phyloP scores from a whole-genome alignment of 2,329 filamentous ascomycete genomes.

The Incumbomyces lentus region DNA sequence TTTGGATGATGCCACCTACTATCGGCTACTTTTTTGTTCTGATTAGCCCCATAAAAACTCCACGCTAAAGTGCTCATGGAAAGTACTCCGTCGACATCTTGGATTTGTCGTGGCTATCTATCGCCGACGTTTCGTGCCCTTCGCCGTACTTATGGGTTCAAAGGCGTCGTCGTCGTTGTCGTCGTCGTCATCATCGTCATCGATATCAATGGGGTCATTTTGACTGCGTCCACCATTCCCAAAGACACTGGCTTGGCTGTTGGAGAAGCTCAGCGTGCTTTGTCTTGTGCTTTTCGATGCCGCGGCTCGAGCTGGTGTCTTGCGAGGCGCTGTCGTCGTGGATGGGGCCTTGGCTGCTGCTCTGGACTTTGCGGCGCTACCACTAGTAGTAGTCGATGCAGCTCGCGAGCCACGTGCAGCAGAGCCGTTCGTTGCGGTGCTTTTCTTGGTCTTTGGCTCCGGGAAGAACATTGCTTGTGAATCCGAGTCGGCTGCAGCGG shows the following conservation, averaged over 20 bases:
- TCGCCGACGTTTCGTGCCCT: slow-evolving; percentile 11
- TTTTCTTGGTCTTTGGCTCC: slow-evolving; percentile 9
- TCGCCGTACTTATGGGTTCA: slow-evolving; percentile 27
- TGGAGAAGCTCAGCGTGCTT: slow-evolving; percentile 32
- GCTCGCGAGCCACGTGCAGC: slow-evolving; percentile 5
- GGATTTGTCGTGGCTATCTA: not conserved
- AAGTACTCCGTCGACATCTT: too few relatives aligned
- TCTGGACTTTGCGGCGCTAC: slow-evolving; percentile 12
- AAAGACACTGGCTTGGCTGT: slow-evolving; percentile 26
- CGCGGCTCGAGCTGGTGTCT: slow-evolving; percentile 30
- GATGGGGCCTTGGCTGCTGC: slow-evolving; percentile 17
- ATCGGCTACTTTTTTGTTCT: too few relatives aligned
- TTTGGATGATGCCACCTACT: too few relatives aligned
- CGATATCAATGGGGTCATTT: slow-evolving; percentile 12
- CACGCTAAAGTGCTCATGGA: too few relatives aligned
- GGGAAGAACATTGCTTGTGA: slow-evolving; percentile 21
- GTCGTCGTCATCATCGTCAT: slow-evolving; percentile 22
- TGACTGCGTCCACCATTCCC: slow-evolving; percentile 8
- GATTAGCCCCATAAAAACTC: too few relatives aligned
- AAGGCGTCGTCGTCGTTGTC: slow-evolving; percentile 36
- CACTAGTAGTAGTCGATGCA: slow-evolving; percentile 5
- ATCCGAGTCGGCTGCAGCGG: slow-evolving; percentile 11
- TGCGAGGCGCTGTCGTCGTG: slow-evolving; percentile 18
- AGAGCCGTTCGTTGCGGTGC: not conserved
- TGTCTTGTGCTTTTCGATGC: slow-evolving; percentile 22